phyloP scores from a whole-genome alignment of 2,329 filamentous ascomycete genomes.

The Aspergillus sp. region DNA sequence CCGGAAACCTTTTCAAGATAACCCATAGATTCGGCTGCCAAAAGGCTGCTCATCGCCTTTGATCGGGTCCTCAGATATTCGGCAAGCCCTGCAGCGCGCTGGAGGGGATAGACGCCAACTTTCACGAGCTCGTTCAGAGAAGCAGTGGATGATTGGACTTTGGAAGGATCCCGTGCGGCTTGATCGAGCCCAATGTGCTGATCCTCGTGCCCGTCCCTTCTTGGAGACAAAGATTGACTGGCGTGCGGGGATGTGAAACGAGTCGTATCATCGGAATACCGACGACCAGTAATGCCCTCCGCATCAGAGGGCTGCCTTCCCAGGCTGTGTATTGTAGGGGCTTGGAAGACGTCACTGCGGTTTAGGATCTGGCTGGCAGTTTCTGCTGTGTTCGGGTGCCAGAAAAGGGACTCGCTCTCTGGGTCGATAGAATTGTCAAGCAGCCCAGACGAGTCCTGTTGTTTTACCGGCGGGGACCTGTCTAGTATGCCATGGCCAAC shows the following conservation, averaged over 20 bases:
- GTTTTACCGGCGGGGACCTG: slow-evolving; percentile 46
- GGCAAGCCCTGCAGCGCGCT: slow-evolving; percentile 74
- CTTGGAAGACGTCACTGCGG: slow-evolving; percentile 81
- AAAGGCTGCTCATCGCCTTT: slow-evolving; percentile 70
- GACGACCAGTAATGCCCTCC: slow-evolving; percentile 17
- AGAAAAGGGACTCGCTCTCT: slow-evolving; percentile 64
- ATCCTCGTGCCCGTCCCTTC: slow-evolving; percentile 8
- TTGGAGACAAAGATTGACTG: slow-evolving; percentile 1
- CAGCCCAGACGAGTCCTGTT: slow-evolving; percentile 64
- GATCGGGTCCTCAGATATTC: slow-evolving; percentile 74
- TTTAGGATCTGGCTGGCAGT: slow-evolving; percentile 87
- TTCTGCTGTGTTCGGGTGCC: slow-evolving; percentile 64
- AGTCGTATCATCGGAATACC: slow-evolving; percentile 31
- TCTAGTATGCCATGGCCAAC: slow-evolving; percentile 45
- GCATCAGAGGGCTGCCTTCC: slow-evolving; percentile 21
- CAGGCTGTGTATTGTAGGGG: slow-evolving; percentile 56
- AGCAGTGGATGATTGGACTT: slow-evolving; percentile 36
- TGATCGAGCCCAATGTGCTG: slow-evolving; percentile 19
- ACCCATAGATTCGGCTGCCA: slow-evolving; percentile 88
- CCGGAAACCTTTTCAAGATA: slow-evolving; percentile 96
- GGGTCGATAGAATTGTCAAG: slow-evolving; percentile 68
- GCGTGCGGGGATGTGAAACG: slow-evolving; percentile 12
- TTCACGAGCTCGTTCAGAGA: slow-evolving; percentile 54
- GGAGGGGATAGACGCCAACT: slow-evolving; percentile 67
- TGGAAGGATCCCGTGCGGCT: slow-evolving; percentile 13